A percentile compares a stretch with the other conserved stretches of the same genome.
Conservation (phyloP, 2,329 filamentous ascomycete species). For the Aureobasidium zeae region DNA sequence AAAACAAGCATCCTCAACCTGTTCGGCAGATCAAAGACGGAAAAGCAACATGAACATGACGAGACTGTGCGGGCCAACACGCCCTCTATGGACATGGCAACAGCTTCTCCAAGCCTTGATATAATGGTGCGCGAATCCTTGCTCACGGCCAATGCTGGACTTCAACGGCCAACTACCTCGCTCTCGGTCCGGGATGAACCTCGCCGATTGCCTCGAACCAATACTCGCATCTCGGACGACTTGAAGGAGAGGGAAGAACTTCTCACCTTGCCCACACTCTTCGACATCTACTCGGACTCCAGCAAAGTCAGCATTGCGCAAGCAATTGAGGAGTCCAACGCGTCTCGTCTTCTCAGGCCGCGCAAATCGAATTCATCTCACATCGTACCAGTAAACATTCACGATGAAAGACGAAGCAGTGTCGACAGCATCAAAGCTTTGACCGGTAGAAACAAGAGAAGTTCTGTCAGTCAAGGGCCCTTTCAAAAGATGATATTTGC, state of each 20-base stretch:
- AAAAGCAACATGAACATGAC: constrained; percentile 38
- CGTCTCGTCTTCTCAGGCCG: constrained; percentile 1
- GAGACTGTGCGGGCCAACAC: constrained; percentile 31
- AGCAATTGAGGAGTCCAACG: constrained; percentile 2
- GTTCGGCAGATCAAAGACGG: constrained; percentile 42
- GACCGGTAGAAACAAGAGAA: neutral
- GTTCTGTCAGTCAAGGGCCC: constrained; percentile 1
- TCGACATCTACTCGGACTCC: constrained; percentile 12
- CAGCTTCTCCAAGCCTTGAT: constrained; percentile 6
- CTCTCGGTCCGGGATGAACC: constrained; percentile 2
- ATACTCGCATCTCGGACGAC: neutral
- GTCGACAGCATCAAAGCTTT: constrained; percentile 5
- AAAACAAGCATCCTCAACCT: constrained; percentile 36
- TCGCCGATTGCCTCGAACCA: constrained; percentile 1
- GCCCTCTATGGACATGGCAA: neutral
- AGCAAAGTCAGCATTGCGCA: constrained; percentile 10
- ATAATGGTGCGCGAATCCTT: neutral
- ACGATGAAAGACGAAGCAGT: constrained; percentile 12
- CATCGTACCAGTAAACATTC: constrained; percentile 2
- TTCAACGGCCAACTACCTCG: constrained; percentile 5
- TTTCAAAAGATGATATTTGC: constrained; percentile 55
- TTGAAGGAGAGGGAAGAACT: constrained; percentile 5
- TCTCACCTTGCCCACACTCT: neutral
- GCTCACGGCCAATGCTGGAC: neutral
- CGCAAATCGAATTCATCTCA: constrained; percentile 12